Base-by-base conservation (phyloP, 2,329 filamentous ascomycete genomes). In the Cordyceps tenuipes region DNA sequence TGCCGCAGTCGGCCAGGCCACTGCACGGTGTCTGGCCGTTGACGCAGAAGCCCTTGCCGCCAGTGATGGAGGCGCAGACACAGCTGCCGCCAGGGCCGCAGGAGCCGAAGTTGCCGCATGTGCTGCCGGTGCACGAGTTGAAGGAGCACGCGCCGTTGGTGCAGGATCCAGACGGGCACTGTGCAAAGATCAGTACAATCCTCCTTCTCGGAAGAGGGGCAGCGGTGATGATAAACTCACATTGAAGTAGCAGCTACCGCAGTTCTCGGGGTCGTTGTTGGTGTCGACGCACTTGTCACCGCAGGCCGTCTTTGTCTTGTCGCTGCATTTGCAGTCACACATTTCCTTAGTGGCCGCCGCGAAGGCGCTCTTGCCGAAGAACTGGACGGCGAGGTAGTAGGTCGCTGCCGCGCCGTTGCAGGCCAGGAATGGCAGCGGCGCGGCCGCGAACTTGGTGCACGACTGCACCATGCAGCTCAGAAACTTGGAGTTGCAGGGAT, bases 21-120 rank as follows among this genome's bases (percentile, higher is more conserved):
- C 3, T 3, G 48, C 57, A 59, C 1, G 48, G 48, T 2, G 48
- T 52, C 13, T 52, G 36, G 39, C 57, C 57, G 48, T 59, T 59
- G 57, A 59, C 57, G 29, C 57, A 59, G 48, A 59, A 59, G 12
- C 57, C 57, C n/a, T 36, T 36, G 39, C 57, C 57, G 9, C 57
- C 57, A 1, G 57, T 52, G 13, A 52, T 52, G 9, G 57, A 59
- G 8, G 57, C 57, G 48, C 57, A 59, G 17, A 59, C 48, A 41
- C 57, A 59, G 57, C 39, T 52, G 17, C 57, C 57, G 1, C 57
- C 57, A 0, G 57, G 48, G 6, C 57, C 57, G 23, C 57, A 59
- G 26, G 48, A n/a, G 26, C 48, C 48, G 19, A 59, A 59, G 1
- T 39, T 48, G 19, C 57, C 48, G 48, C 57, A 59, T 26, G 19